Conservation (phyloP, 306 rosid species). For the Abrus pulchellus region DNA sequence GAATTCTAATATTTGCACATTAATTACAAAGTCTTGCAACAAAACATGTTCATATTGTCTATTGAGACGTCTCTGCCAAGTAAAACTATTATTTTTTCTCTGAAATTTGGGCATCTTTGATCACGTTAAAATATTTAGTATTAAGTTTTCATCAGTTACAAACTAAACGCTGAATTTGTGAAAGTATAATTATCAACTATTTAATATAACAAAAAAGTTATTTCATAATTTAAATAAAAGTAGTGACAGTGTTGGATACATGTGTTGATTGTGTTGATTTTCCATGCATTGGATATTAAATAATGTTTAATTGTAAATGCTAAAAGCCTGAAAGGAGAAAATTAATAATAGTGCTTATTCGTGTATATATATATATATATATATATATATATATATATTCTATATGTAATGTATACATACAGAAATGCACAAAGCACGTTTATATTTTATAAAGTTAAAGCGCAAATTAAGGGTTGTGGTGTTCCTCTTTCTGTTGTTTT, state of each 20-base stretch:
- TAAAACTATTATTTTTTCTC: not conserved
- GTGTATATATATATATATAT: not conserved
- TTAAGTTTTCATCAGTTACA: not conserved
- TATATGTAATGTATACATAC: not conserved
- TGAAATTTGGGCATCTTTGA: not conserved
- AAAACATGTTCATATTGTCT: not conserved
- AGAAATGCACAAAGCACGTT: not conserved
- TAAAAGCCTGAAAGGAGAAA: not conserved
- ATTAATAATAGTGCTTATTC: not conserved
- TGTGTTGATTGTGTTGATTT: not conserved
- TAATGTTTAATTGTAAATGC: not conserved
- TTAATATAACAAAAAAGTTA: not conserved
- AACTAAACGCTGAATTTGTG: not conserved
- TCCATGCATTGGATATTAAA: not conserved
- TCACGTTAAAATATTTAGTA: not conserved
- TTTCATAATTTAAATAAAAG: not conserved
- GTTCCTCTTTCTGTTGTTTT: slow-evolving; percentile 16
- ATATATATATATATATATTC: no score
- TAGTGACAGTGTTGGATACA: not conserved
- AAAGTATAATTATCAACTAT: no score
- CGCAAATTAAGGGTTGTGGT: not conserved
- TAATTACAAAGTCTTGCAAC: slow-evolving; percentile 9
- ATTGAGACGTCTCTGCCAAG: not conserved
- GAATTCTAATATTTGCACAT: slow-evolving; percentile 9
- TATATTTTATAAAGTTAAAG: slow-evolving; percentile 33